Base-by-base conservation (phyloP, 441 rosid genomes). In the Flueggea neowawraea region DNA sequence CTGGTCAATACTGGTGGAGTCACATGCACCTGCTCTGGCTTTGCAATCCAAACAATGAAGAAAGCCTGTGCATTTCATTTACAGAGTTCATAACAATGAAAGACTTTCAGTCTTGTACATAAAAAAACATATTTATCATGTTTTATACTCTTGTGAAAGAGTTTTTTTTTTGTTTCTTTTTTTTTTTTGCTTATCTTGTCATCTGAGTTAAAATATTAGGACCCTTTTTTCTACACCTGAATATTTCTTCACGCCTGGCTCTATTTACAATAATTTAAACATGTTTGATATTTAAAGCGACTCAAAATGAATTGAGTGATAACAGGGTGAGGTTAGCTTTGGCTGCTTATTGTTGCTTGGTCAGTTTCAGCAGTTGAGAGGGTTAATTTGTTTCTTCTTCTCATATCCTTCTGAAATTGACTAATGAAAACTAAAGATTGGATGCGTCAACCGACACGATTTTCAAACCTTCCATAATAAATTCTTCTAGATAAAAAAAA, bases 1-100 rank as follows among this genome's bases (percentile, higher is more conserved):
- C 57, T 91, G 96, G 97, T 89, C 95, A 54, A 91, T 91, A 66
- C 78, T 91, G 12, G 96, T 91, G 75, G 96, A 91, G 55, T 82
- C 97, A 52, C 80, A 82, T 54, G 53, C 82, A 62, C 80, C 86
- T 32, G 58, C 83, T 58, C 59, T 79, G 75, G 84, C 85, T 62
- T 59, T 70, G 17, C 12, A 6, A 6, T 43, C 45, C 45, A 91
- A 85, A 65, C 73, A 71, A 28, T 78, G 12, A 6, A 6, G 74
- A 84, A 72, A 48, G 56, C 36, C 52, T 9, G 14, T n/a, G 13
- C 31, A 14, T 41, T 49, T 28, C 48, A 47, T 52, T 45, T 39
- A 14, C 66, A 52, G 51, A 53, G 48, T 58, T 67, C 31, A 32
- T 51, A 57, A 13, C 41, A 41, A 22, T 22, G 56, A 62, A 73